A percentile compares a stretch with the other conserved stretches of the same genome.
Conservation (phyloP, 78 protist genomes). For the Polysphondylium violaceum region DNA sequence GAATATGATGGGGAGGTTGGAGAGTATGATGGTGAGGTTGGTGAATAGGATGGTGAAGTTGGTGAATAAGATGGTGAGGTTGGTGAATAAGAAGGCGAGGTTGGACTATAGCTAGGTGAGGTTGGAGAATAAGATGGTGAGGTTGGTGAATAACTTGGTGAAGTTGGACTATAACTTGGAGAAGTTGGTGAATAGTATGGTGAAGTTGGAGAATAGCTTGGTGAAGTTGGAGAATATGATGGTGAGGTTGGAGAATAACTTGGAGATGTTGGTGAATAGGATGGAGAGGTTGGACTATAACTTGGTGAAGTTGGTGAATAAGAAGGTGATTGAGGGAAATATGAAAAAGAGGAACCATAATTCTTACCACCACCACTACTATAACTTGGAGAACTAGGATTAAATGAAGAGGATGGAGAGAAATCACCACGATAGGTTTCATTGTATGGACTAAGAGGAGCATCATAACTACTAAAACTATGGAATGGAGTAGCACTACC, state of each 20-base stretch:
- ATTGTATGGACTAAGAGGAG: conserved; percentile 74
- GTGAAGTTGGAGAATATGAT: conserved; percentile 86
- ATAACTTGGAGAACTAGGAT: conserved; percentile 80
- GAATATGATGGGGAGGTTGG: conserved; percentile 92
- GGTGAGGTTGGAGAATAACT: conserved; percentile 84
- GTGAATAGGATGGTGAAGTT: conserved; percentile 90
- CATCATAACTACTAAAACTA: conserved; percentile 80
- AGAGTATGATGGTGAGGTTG: conserved; percentile 84
- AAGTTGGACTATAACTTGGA: conserved; percentile 81
- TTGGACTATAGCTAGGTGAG: conserved; percentile 82
- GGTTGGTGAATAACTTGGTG: conserved; percentile 81
- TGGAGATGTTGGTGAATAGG: conserved; percentile 83
- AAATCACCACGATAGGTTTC: conserved; percentile 83
- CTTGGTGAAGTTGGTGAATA: conserved; percentile 90
- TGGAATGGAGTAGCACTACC: conserved; percentile 88
- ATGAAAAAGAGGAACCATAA: conserved; percentile 67
- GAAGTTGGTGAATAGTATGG: conserved; percentile 88
- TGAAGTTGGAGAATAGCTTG: conserved; percentile 88
- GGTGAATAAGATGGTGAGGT: conserved; percentile 93
- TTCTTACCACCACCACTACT: conserved; percentile 62
- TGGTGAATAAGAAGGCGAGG: conserved; percentile 89
- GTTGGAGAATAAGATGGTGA: conserved; percentile 87
- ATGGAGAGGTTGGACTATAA: conserved; percentile 82
- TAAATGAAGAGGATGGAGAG: conserved; percentile 86
- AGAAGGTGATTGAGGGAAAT: conserved; percentile 87